Evolutionary conservation across 2,329 filamentous ascomycete genomes (phyloP).

Genomic region (Penicillium sp.): DNA sequence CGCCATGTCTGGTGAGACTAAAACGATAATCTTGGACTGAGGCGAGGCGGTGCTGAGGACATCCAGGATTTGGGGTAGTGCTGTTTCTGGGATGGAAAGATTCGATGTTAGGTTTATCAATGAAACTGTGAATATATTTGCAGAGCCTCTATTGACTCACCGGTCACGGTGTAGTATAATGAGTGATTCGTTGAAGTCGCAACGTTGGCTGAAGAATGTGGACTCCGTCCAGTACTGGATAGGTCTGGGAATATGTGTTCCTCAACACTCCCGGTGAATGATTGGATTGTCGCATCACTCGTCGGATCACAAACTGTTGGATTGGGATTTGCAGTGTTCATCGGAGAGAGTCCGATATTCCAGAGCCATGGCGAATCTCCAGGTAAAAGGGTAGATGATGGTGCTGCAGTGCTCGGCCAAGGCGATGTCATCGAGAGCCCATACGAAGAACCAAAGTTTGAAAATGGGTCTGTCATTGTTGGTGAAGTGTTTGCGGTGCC

Average conservation of each 20-base stretch:
- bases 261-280: background rate
- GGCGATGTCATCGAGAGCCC: background rate
- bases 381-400: background rate
- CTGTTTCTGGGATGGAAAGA: constrained; percentile 13
- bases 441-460: constrained; percentile 11
- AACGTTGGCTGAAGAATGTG: background rate
- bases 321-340: background rate
- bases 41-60: constrained; percentile 19
- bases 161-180: constrained; percentile 25
- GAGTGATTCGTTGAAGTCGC: constrained; percentile 13
- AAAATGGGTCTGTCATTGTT: constrained; percentile 10
- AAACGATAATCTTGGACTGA: constrained; percentile 25
- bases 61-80: constrained; percentile 27
- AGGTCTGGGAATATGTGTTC: background rate
- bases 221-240: background rate
- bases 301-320: background rate
- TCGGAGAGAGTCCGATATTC: background rate
- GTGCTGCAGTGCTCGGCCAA: constrained; percentile 4
- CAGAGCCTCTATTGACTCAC: constrained; percentile 5
- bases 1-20: constrained; percentile 18
- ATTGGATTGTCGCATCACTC: background rate
- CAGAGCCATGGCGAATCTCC: background rate
- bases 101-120: background rate
- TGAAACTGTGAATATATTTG: background rate
- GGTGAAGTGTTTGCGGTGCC: constrained; percentile 3